Conservation (phyloP, 768 basidiomycete species). For the Mycena pura region DNA sequence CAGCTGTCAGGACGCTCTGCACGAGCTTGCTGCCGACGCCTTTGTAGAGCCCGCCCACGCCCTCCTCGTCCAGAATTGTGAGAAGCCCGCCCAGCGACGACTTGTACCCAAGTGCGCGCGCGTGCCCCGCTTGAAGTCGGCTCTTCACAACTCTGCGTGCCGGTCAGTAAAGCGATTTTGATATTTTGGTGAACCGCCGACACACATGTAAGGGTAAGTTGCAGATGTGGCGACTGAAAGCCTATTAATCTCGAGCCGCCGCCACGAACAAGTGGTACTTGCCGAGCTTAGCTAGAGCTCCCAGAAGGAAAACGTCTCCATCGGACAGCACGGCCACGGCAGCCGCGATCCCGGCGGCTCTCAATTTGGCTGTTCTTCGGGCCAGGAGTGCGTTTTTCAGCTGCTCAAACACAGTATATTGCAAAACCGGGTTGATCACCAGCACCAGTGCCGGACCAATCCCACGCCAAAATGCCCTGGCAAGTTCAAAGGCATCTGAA, state of each 20-base stretch:
- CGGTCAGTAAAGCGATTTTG: neutral
- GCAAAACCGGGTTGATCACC: slow-evolving; percentile 93
- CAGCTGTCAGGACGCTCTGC: slow-evolving; percentile 92
- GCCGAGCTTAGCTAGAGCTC: slow-evolving; percentile 92
- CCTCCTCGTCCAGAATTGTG: slow-evolving; percentile 70
- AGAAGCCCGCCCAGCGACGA: slow-evolving; percentile 69
- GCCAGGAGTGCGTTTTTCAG: slow-evolving; percentile 84
- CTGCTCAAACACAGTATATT: slow-evolving; percentile 94
- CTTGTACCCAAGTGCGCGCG: slow-evolving; percentile 62
- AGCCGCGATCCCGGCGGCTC: slow-evolving; percentile 51
- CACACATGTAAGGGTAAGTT: slow-evolving; percentile 82
- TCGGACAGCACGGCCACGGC: slow-evolving; percentile 69
- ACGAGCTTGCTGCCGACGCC: slow-evolving; percentile 86
- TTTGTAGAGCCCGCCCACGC: slow-evolving; percentile 72
- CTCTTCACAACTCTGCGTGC: slow-evolving; percentile 63
- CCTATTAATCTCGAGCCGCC: neutral
- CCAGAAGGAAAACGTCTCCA: slow-evolving; percentile 93
- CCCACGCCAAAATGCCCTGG: slow-evolving; percentile 88
- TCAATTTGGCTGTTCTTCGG: slow-evolving; percentile 61
- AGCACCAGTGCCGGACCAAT: slow-evolving; percentile 92
- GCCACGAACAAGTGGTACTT: slow-evolving; percentile 27
- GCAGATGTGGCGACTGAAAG: slow-evolving; percentile 51
- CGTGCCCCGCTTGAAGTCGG: slow-evolving; percentile 68
- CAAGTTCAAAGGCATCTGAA: neutral
- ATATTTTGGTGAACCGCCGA: neutral